Base-by-base conservation (phyloP, 139 green algal species). In the Chlamydomonas incerta region DNA sequence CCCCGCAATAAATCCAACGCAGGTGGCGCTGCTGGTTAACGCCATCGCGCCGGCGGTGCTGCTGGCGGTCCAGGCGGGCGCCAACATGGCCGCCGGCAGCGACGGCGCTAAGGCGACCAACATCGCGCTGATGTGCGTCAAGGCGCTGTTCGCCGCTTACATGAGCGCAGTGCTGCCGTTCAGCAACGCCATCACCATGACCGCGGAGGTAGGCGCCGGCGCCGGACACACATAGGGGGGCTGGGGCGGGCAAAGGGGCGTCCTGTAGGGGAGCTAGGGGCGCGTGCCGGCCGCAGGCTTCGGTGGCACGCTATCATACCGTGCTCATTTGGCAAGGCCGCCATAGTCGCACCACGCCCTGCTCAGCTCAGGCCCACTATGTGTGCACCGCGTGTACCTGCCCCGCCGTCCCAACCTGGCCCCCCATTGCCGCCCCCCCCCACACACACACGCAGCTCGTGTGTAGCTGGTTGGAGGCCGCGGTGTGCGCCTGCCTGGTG, bases 391-490 rank as follows among this genome's bases (percentile, higher is more conserved):
- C n/a, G n/a, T n/a, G n/a, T n/a, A n/a, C n/a, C n/a, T n/a, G n/a
- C n/a, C n/a, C n/a, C n/a, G n/a, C n/a, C n/a, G n/a, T n/a, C n/a
- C n/a, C n/a, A n/a, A n/a, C n/a, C n/a, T 41, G 21, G 29, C 69
- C 69, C 24, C 71, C 35, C 71, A 20, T 26, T 35, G 6, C 13
- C 13, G 47, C 41, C 26, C 71, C 9, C 26, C 24, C 29, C 55
- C 11, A 11, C 5, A 10, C 28, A 23, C 55, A 28, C 55, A 23
- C 28, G 0, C 63, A 85, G 80, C 21, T 85, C 50, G 35, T 9
- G 20, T 77, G 80, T 66, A n/a, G 66, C 58, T 85, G 80, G 80
- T 50, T 85, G 80, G 80, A 85, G 80, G 34, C 80, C 15, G 66
- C 50, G 5, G 80, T 76, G 80, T 60, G 50, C 28, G 66, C 4